Evolutionary conservation across 2,329 filamentous ascomycete species (phyloP), one percentile per base, ranked within the genome.

Genomic region (Cladorrhinum sp.): DNA sequence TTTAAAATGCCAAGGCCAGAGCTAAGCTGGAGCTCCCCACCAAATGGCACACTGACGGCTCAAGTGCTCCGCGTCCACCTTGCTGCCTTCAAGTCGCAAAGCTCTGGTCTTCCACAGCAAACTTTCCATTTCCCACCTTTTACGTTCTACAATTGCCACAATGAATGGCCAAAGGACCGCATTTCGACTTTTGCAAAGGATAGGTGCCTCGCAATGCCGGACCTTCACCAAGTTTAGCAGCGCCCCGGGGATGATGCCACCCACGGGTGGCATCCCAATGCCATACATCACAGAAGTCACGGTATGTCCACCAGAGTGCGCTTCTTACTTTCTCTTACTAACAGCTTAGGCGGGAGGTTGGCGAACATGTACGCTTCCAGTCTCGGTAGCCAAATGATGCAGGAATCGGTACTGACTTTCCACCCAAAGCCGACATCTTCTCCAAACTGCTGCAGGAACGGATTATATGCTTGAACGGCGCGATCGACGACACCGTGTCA

Each of bases 401-500:
- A 45, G 41, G 22, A 65, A 52, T 58, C 49, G 53, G 50, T 58
- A 59, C 69, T 72, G 70, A 71, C 61, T 49, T 10, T 61, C 60
- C 61, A 63, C 62, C 38, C 58, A 63, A 72, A 90, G 90, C 90
- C 76, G 90, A 93, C 72, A 92, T 93, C 66, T 93, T 93, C 75
- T 92, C 89, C 20, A 88, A 91, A 70, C 79, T 93, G 5, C 77
- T 93, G 18, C 89, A 92, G 86, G 93, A 98, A 81, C 91, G 93
- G 65, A 98, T 98, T 70, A 84, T 99, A 71, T 96, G 91, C 73
- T 84, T 98, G 36, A 97, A 96, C 71, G 93, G 93, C 70, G 83
- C 90, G 71, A 92, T 98, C 60, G 90, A 98, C 77, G 91, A 96
- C 72, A 88, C 85, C 48, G 86, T 95, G 67, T 96, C 92, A 38